Evolutionary conservation across 768 basidiomycete species (phyloP), one percentile per base, ranked within the genome.

Genomic region (Termitomyces sp.): DNA sequence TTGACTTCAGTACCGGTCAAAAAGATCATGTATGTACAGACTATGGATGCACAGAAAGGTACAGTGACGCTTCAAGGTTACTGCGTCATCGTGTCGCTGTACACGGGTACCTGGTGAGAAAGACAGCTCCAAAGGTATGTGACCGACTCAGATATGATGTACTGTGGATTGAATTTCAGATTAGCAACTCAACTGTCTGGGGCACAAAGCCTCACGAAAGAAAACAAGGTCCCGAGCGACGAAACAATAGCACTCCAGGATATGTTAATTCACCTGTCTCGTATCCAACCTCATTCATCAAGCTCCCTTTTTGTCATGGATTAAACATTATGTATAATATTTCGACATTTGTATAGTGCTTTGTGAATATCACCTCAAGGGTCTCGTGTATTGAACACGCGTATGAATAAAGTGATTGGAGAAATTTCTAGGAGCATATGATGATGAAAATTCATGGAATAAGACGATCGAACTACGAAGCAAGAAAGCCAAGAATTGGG

Each of bases 21-120:
- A 61, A 53, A 22, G 57, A 57, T 41, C 62, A 60, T 37, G 37
- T 41, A 13, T 68, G 67, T 42, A 56, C 58, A 16, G 46, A 59
- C 6, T 51, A 33, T 15, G 54, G 53, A 18, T 68, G 67, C 39
- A 50, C 62, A 7, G 47, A 54, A 47, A 44, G 34, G 26, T 68
- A 64, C 53, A 68, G 65, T 37, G 67, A 68, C 33, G 66, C 67
- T 51, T 62, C 66, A 12, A 62, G 66, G 29, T 54, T 64, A 49
- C 58, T 64, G 34, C 60, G 65, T 39, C 67, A 68, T 50, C 56
- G 62, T 13, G 64, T 65, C 24, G 31, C 49, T 26, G 54, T 33
- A 16, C 67, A 68, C 36, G 59, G 54, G 4, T 67, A 68, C 33
- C 33, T 60, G 41, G 62, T 66, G 0, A 58, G 55, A 46, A 47